Conservation (phyloP, 1,284 basidiomycete species). For the Dichomitus squalens region DNA sequence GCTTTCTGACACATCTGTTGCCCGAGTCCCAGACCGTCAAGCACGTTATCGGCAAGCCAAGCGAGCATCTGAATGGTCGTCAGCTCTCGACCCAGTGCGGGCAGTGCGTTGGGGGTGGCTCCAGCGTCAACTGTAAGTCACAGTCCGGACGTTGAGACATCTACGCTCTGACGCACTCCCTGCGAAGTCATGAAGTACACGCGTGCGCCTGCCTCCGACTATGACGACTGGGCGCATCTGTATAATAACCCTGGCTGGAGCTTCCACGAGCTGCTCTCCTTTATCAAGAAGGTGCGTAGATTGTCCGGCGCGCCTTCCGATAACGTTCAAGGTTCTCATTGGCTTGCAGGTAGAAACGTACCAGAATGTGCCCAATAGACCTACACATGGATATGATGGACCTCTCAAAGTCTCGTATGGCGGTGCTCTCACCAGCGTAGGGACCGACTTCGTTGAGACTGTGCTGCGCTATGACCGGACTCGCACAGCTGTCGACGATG, state of each 20-base stretch:
- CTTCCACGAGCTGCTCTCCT: slow-evolving; percentile 47
- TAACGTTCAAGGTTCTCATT: too few species aligned
- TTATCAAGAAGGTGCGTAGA: slow-evolving; percentile 21
- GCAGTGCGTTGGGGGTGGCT: slow-evolving; percentile 56
- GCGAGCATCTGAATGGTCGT: slow-evolving; percentile 46
- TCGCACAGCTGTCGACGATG: slow-evolving; percentile 18
- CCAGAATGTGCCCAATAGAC: slow-evolving; percentile 9
- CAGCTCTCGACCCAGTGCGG: slow-evolving; percentile 42
- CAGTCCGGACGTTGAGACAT: background rate
- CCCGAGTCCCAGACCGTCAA: slow-evolving; percentile 26
- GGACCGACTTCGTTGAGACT: slow-evolving; percentile 25
- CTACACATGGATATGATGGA: slow-evolving; percentile 28
- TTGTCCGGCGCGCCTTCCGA: background rate
- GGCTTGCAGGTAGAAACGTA: slow-evolving; percentile 18
- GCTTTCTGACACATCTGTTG: slow-evolving; percentile 30
- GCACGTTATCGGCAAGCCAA: slow-evolving; percentile 20
- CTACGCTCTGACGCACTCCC: background rate
- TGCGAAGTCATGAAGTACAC: slow-evolving; percentile 44
- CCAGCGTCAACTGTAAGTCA: slow-evolving; percentile 54
- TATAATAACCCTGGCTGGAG: slow-evolving; percentile 55
- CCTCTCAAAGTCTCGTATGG: slow-evolving; percentile 32
- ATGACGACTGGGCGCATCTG: slow-evolving; percentile 50
- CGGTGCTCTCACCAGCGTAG: slow-evolving; percentile 23
- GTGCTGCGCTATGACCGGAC: slow-evolving; percentile 19
- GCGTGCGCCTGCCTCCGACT: slow-evolving; percentile 55